Base-by-base conservation (phyloP, 2,329 filamentous ascomycete species). In the Sporothrix schenckii region DNA sequence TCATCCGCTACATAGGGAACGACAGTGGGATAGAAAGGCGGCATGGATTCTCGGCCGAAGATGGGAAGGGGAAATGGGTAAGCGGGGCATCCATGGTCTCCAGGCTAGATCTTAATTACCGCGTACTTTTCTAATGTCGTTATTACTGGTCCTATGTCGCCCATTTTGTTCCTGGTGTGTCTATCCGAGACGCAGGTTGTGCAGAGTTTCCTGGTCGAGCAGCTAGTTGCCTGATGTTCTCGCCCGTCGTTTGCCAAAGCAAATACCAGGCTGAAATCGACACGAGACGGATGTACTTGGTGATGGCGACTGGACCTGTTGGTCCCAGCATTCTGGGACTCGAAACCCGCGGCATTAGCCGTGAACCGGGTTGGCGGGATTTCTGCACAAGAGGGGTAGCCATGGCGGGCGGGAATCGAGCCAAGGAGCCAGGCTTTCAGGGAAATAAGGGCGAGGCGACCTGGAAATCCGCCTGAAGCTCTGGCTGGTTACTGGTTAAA, bases 291-390 rank as follows among this genome's bases (percentile, higher is more conserved):
- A 21, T 44, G 34, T 19, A 44, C 21, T 27, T 63, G 41, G 24
- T 16, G 60, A 49, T 50, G 61, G 9, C 24, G 24, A 50, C 44
- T 34, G 52, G 41, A 24, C 16, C 24, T 44, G 47, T 21, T 66
- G 63, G 63, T 66, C 63, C 63, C 63, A 66, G 63, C 47, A 3
- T 10, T 53, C 63, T 52, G 47, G 47, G 19, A 50, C 44, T 50
- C 39, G 39, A 49, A 63, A 61, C 14, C 21, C 6, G 21, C 61
- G 61, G 61, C 27, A 50, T 30, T 52, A 21, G 16, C 63, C 63
- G 47, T 21, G 63, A 52, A 53, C 63, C 63, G 21, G 16, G 16
- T 47, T 66, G 63, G 63, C 63, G 63, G 63, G 47, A 66, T 39
- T 39, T 66, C 21, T 41, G 27, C 19, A 34, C 27, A 44, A 34